Conservation (phyloP, 441 rosid genomes). For the Melastoma candidum region DNA sequence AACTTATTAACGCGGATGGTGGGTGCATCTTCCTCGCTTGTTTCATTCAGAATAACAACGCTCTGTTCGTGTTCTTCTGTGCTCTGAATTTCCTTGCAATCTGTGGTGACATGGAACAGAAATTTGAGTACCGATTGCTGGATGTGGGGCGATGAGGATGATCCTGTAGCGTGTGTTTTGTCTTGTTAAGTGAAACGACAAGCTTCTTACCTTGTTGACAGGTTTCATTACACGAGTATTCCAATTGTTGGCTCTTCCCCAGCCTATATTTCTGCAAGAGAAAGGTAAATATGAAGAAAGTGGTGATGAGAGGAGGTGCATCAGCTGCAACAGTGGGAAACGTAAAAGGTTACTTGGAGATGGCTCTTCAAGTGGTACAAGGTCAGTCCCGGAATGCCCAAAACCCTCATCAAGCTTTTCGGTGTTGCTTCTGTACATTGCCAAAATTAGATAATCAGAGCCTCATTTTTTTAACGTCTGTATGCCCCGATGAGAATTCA, state of each 20-base stretch:
- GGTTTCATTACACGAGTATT: constrained; percentile 29
- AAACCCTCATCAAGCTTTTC: constrained; percentile 72
- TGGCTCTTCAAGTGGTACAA: constrained; percentile 98
- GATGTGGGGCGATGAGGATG: neutral
- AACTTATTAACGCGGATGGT: constrained; percentile 52
- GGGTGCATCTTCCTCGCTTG: constrained; percentile 25
- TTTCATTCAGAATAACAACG: neutral
- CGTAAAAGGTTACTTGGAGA: constrained; percentile 46
- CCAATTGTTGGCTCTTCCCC: constrained; percentile 56
- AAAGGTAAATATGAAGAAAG: neutral
- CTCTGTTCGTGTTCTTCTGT: constrained; percentile 16
- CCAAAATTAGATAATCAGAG: constrained; percentile 11
- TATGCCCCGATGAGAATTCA: neutral
- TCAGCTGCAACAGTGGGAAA: no score
- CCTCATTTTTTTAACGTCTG: neutral
- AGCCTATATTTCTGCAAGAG: constrained; percentile 77
- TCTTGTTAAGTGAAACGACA: constrained; percentile 24
- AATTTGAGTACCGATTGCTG: constrained; percentile 1
- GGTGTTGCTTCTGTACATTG: constrained; percentile 82
- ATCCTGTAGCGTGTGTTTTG: constrained; percentile 19
- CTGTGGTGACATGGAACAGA: constrained; percentile 29
- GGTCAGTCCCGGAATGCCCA: constrained; percentile 88
- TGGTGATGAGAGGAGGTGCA: no score
- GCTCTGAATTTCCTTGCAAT: constrained; percentile 46
- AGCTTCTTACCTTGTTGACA: constrained; percentile 40